These are phyloP conservation scores for Vicia faba DNA, from an alignment of 306 rosid genomes.

Conservation along the genomic window DNA sequence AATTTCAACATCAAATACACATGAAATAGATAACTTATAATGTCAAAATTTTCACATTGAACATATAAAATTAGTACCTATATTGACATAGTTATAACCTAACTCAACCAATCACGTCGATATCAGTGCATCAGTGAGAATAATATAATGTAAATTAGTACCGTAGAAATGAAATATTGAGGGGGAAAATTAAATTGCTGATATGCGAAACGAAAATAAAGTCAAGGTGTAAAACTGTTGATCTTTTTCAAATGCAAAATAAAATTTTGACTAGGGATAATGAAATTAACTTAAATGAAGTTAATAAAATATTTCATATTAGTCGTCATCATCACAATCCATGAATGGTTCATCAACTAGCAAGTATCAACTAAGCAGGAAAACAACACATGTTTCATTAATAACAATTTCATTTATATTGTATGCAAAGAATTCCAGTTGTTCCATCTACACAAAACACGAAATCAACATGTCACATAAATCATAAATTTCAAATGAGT, in stretches of 20 bases:
- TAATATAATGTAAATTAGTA: constrained; percentile 29
- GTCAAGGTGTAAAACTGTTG: no score
- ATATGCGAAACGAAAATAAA: no score
- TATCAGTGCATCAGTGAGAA: constrained; percentile 88
- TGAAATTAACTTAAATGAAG: no score
- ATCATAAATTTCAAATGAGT: neutral
- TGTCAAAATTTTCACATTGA: constrained; percentile 25
- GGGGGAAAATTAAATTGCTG: no score
- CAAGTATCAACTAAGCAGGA: constrained; percentile 11
- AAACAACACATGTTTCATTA: constrained; percentile 75
- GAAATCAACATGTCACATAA: neutral
- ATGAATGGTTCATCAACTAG: neutral
- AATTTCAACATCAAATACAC: constrained; percentile 33
- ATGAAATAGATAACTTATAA: constrained; percentile 12
- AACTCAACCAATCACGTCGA: constrained; percentile 86
- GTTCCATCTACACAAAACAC: constrained; percentile 71
- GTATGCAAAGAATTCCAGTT: constrained; percentile 99
- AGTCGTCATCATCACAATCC: no score
- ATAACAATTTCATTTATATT: constrained; percentile 79
- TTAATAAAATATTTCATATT: no score
- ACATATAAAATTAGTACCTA: constrained; percentile 58
- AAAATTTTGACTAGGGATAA: no score
- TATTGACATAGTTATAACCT: constrained; percentile 79
- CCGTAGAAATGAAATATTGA: no score
- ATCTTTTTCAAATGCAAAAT: no score